These are phyloP conservation scores for Fusarium hainanense DNA, from an alignment of 2,329 filamentous ascomycete species.

Conservation along the genomic window DNA sequence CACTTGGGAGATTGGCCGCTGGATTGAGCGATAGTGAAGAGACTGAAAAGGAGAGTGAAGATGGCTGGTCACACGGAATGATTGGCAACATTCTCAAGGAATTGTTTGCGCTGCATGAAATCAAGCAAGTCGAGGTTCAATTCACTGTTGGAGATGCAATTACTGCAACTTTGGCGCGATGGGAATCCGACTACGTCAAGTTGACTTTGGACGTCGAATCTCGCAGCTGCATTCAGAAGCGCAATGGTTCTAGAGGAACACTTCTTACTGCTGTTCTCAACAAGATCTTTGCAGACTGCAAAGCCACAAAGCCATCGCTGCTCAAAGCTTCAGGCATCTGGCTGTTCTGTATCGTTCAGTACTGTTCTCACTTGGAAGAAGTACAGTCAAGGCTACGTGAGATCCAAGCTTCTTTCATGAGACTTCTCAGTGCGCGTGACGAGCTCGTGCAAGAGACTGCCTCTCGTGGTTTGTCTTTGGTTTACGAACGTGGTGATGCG, in stretches of 20 bases:
- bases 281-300: slow-evolving; percentile 80
- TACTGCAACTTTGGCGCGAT: slow-evolving; percentile 79
- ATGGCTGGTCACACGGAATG: slow-evolving; percentile 51
- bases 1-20: slow-evolving; percentile 80
- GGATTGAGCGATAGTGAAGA: slow-evolving; percentile 59
- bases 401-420: slow-evolving; percentile 88
- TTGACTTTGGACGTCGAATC: slow-evolving; percentile 80
- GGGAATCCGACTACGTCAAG: slow-evolving; percentile 83
- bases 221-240: slow-evolving; percentile 47
- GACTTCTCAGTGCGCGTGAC: slow-evolving; percentile 86
- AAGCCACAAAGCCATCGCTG: slow-evolving; percentile 86
- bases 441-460: slow-evolving; percentile 97
- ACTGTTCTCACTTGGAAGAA: slow-evolving; percentile 81
- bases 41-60: slow-evolving; percentile 17
- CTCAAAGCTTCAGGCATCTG: slow-evolving; percentile 95
- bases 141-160: slow-evolving; percentile 92
- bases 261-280: slow-evolving; percentile 70
- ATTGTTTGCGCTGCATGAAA: slow-evolving; percentile 82
- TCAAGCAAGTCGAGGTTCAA: slow-evolving; percentile 86
- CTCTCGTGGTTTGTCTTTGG: slow-evolving; percentile 87
- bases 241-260: slow-evolving; percentile 53
- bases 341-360: slow-evolving; percentile 91
- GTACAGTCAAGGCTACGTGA: slow-evolving; percentile 80
- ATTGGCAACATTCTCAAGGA: slow-evolving; percentile 71
- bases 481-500: slow-evolving; percentile 91